These are phyloP conservation scores for Penicillium egyptiacum DNA, from an alignment of 495 filamentous ascomycete species.

Conservation along the genomic window DNA sequence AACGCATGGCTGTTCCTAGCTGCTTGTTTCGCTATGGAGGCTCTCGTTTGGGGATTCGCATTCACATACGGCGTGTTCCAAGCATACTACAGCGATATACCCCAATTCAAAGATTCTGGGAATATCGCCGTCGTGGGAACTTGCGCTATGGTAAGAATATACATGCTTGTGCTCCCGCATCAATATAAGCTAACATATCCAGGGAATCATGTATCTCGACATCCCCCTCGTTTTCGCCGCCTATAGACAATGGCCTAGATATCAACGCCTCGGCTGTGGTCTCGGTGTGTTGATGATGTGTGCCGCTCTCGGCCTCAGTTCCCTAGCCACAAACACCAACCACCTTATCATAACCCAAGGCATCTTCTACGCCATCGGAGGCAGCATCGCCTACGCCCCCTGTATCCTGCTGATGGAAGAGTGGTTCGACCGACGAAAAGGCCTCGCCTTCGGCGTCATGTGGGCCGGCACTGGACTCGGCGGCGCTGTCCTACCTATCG, in stretches of 20 bases:
- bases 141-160: constrained; percentile 19
- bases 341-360: constrained; percentile 24
- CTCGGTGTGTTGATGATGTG: constrained; percentile 16
- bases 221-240: constrained; percentile 14
- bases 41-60: constrained; percentile 53
- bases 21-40: constrained; percentile 59
- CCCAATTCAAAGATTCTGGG: constrained; percentile 27
- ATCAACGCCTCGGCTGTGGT: constrained; percentile 10
- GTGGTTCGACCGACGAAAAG: constrained; percentile 18
- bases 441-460: constrained; percentile 19
- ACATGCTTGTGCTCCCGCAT: background rate
- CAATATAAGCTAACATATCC: background rate
- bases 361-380: constrained; percentile 16
- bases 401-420: constrained; percentile 18
- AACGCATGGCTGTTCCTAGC: constrained; percentile 62
- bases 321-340: constrained; percentile 16
- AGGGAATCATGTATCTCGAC: constrained; percentile 19
- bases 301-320: constrained; percentile 16
- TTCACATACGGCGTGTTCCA: constrained; percentile 47
- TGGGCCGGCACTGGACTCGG: constrained; percentile 40
- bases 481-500: constrained; percentile 47
- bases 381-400: constrained; percentile 19
- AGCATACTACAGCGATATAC: constrained; percentile 28
- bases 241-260: constrained; percentile 3
- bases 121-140: constrained; percentile 21